phyloP scores from a whole-genome alignment of 1,139 yeast genomes.

The Yamadazyma blattariae region DNA sequence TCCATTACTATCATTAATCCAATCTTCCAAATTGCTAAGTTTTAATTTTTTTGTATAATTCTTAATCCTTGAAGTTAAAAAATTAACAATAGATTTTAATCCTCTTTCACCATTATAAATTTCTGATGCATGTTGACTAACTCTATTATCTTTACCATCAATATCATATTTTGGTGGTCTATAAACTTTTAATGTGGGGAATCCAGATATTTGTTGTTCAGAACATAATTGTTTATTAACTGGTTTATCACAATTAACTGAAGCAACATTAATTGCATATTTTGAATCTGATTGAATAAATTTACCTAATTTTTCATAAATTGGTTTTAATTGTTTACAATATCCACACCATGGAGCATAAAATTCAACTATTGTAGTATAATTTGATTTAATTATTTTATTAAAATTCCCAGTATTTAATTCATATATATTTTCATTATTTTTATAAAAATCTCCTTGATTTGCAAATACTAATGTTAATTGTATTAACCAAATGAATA shows the following conservation, averaged over 20 bases:
- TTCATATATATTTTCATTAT: constrained; percentile 53
- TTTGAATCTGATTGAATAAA: constrained; percentile 48
- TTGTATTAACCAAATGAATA: constrained; percentile 3
- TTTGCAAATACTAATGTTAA: constrained; percentile 8
- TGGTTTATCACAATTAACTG: constrained; percentile 81
- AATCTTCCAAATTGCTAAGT: constrained; percentile 11
- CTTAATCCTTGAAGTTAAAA: constrained; percentile 61
- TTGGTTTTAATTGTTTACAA: constrained; percentile 57
- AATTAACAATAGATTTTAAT: constrained; percentile 55
- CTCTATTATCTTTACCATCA: constrained; percentile 9
- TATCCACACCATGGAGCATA: constrained; percentile 98
- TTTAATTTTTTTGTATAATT: constrained; percentile 63
- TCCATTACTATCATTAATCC: constrained; percentile 15
- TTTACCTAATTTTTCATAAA: constrained; percentile 63
- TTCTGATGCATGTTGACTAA: constrained; percentile 53
- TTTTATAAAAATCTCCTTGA: constrained; percentile 16
- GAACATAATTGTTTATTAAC: constrained; percentile 68
- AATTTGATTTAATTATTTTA: constrained; percentile 67
- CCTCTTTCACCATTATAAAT: constrained; percentile 69
- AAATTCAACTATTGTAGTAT: constrained; percentile 82
- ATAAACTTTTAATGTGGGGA: constrained; percentile 78
- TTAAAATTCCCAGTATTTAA: constrained; percentile 58
- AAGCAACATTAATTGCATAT: constrained; percentile 66
- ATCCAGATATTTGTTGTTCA: constrained; percentile 66
- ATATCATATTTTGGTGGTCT: constrained; percentile 68